A percentile compares a stretch with the other conserved stretches of the same genome.
phyloP scores from a whole-genome alignment of 2,329 filamentous ascomycete species.

The Ophiocordyceps camponoti-rufipedis region DNA sequence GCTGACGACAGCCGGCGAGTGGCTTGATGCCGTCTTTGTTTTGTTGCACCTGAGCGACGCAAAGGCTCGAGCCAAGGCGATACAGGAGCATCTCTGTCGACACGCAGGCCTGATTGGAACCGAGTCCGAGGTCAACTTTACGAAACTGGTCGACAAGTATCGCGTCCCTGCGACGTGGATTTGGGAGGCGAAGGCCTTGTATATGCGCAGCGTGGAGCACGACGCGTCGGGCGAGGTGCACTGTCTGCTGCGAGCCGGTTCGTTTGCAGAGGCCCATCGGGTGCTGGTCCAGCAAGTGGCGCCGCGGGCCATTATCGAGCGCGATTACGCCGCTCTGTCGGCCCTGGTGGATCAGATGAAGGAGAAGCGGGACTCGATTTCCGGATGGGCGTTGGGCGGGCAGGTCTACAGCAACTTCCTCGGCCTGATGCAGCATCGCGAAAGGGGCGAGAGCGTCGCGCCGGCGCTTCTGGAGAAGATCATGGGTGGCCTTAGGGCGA shows the following conservation, averaged over 20 bases:
- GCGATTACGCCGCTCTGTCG: conserved; percentile 54
- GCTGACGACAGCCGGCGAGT: conserved; percentile 44
- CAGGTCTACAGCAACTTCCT: conserved; percentile 56
- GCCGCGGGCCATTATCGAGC: conserved; percentile 64
- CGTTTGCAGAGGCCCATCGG: conserved; percentile 65
- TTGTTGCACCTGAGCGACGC: conserved; percentile 54
- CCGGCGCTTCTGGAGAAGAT: conserved; percentile 34
- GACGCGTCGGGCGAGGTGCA: conserved; percentile 56
- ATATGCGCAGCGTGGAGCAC: conserved; percentile 55
- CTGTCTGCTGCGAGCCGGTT: conserved; percentile 60
- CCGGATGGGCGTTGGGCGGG: conserved; percentile 63
- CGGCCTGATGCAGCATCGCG: conserved; percentile 25
- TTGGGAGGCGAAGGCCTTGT: conserved; percentile 71
- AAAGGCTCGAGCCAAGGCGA: conserved; percentile 41
- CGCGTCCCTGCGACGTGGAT: conserved; percentile 63
- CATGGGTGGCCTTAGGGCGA: conserved; percentile 35
- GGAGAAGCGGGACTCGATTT: conserved; percentile 38
- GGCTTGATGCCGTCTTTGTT: conserved; percentile 58
- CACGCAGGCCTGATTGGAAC: conserved; percentile 50
- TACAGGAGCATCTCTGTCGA: conserved; percentile 56
- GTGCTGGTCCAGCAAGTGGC: conserved; percentile 69
- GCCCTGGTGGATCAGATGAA: conserved; percentile 56
- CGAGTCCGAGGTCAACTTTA: conserved; percentile 36
- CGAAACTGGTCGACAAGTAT: conserved; percentile 42
- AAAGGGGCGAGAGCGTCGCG: conserved; percentile 20